phyloP scores from a whole-genome alignment of 2,329 filamentous ascomycete genomes.

The Purpureocillium lavendulum region DNA sequence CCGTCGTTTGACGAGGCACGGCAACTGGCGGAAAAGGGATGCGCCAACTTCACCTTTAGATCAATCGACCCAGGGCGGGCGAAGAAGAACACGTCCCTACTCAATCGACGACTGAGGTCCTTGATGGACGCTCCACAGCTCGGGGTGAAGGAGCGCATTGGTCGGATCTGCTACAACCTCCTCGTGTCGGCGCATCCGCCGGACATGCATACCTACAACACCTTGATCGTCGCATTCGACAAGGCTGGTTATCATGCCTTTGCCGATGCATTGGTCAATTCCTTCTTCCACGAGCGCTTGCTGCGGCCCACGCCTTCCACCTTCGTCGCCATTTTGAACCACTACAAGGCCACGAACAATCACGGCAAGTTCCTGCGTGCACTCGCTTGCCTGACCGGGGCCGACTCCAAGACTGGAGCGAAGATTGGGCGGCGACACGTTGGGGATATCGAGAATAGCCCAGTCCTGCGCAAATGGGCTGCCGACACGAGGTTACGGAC shows the following conservation, averaged over 20 bases:
- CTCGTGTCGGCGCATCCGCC: conserved; percentile 53
- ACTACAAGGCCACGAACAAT: conserved; percentile 35
- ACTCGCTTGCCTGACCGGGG: conserved; percentile 36
- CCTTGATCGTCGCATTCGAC: conserved; percentile 59
- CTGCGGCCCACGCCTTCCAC: conserved; percentile 41
- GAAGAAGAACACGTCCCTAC: conserved; percentile 11
- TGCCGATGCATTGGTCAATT: conserved; percentile 43
- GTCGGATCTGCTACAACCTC: conserved; percentile 55
- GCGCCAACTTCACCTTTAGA: conserved; percentile 16
- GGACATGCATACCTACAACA: conserved; percentile 62
- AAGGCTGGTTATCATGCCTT: conserved; percentile 39
- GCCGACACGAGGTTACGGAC: conserved; percentile 13
- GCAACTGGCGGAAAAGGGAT: conserved; percentile 9
- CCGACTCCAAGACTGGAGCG: conserved; percentile 28
- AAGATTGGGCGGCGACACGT: conserved; percentile 26
- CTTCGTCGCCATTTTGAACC: conserved; percentile 38
- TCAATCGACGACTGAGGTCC: conserved; percentile 22
- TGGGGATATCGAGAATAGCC: conserved; percentile 19
- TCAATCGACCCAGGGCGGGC: conserved; percentile 18
- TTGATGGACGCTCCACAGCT: conserved; percentile 16
- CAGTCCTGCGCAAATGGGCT: conserved; percentile 20
- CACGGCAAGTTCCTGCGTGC: conserved; percentile 33
- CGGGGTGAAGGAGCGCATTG: conserved; percentile 23
- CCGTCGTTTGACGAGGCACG: conserved; percentile 21
- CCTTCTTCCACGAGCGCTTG: conserved; percentile 34